Conservation (phyloP, 1,284 basidiomycete species). For the Pulchroboletus neoregius region DNA sequence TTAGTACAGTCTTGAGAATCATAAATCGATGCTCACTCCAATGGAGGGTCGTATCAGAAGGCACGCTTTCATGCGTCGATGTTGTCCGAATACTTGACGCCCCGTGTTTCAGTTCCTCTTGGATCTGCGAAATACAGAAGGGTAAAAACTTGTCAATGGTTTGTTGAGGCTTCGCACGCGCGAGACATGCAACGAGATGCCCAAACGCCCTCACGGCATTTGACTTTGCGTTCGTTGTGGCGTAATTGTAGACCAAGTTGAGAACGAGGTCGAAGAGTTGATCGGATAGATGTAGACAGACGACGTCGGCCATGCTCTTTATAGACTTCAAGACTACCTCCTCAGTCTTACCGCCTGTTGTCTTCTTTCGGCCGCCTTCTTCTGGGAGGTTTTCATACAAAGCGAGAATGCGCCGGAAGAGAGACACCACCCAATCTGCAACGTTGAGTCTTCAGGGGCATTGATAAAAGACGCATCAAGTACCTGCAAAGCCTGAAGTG, state of each 20-base stretch:
- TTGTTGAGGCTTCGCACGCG: slow-evolving; percentile 74
- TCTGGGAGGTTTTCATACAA: slow-evolving; percentile 94
- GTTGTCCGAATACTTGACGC: slow-evolving; percentile 92
- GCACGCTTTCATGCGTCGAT: slow-evolving; percentile 74
- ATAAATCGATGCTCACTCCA: slow-evolving; percentile 67
- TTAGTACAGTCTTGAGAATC: slow-evolving; percentile 1
- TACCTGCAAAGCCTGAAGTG: slow-evolving; percentile 77
- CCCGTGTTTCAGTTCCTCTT: slow-evolving; percentile 84
- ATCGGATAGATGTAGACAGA: slow-evolving; percentile 87
- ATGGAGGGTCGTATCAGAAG: slow-evolving; percentile 90
- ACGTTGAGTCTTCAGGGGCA: slow-evolving; percentile 8
- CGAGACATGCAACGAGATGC: slow-evolving; percentile 84
- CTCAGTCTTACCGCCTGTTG: slow-evolving; percentile 83
- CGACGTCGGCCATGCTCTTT: slow-evolving; percentile 78
- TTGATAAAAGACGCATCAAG: slow-evolving; percentile 12
- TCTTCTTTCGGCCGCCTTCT: slow-evolving; percentile 79
- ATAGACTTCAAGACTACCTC: slow-evolving; percentile 80
- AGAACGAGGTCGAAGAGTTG: slow-evolving; percentile 84
- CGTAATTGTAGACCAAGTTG: slow-evolving; percentile 84
- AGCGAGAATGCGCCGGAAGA: slow-evolving; percentile 82
- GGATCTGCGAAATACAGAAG: slow-evolving; percentile 77
- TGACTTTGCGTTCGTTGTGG: slow-evolving; percentile 80
- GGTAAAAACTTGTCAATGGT: slow-evolving; percentile 81
- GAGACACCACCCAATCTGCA: slow-evolving; percentile 84
- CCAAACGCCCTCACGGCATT: slow-evolving; percentile 91